A percentile compares a stretch with the other conserved stretches of the same genome.
phyloP scores from a whole-genome alignment of 495 filamentous ascomycete species.

The Penicillium ucsense region DNA sequence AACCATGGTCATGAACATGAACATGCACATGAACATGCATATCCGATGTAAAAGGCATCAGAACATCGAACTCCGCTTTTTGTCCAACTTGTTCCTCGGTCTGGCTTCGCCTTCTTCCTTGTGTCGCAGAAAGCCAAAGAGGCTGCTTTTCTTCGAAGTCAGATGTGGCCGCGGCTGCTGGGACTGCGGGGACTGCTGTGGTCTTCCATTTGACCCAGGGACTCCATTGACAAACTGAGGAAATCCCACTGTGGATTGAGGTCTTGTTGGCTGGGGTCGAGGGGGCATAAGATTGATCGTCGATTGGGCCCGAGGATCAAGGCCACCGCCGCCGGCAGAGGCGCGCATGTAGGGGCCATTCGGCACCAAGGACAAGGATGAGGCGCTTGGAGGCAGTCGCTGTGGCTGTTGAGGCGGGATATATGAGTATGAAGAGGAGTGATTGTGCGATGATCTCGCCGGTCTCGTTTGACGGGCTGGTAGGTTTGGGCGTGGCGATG shows the following conservation, averaged over 20 bases:
- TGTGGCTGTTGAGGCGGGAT: constrained; percentile 6
- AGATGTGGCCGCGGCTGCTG: background rate
- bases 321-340: background rate
- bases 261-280: constrained; percentile 10
- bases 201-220: background rate
- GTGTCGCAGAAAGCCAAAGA: constrained; percentile 35
- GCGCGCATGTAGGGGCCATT: constrained; percentile 10
- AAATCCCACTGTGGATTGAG: constrained; percentile 12
- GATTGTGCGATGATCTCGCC: constrained; percentile 7
- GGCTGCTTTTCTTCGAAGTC: constrained; percentile 38
- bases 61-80: constrained; percentile 47
- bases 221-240: constrained; percentile 12
- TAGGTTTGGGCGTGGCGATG: constrained; percentile 18
- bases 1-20: background rate
- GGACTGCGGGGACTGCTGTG: constrained; percentile 13
- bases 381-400: background rate
- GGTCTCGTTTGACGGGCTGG: constrained; percentile 13
- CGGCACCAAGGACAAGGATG: constrained; percentile 3
- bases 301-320: constrained; percentile 15
- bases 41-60: constrained; percentile 18
- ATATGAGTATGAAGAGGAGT: constrained; percentile 8
- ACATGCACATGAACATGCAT: background rate
- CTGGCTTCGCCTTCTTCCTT: constrained; percentile 19
- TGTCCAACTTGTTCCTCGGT: constrained; percentile 24
- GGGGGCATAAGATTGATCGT: constrained; percentile 10